These are phyloP conservation scores for Elsinoe ampelina DNA, from an alignment of 2,329 filamentous ascomycete species.

Conservation along the genomic window DNA sequence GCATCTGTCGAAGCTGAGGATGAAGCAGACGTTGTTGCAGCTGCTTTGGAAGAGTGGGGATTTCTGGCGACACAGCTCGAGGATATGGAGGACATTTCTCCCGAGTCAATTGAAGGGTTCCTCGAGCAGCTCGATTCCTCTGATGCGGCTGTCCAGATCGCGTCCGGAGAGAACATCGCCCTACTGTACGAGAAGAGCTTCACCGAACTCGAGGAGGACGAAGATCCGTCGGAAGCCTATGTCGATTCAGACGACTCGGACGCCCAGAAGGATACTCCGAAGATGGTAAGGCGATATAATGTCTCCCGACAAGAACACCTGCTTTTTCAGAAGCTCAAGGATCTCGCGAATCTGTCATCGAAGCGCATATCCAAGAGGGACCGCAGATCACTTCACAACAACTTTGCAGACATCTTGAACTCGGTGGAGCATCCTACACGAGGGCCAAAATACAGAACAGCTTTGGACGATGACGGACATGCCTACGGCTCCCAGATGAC, in stretches of 20 bases:
- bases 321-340: constrained; percentile 49
- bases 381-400: constrained; percentile 55
- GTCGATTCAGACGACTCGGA: constrained; percentile 39
- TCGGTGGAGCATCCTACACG: constrained; percentile 57
- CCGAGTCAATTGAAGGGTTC: constrained; percentile 67
- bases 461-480: constrained; percentile 51
- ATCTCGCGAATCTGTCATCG: constrained; percentile 51
- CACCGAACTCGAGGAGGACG: constrained; percentile 48
- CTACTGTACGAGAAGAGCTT: constrained; percentile 69
- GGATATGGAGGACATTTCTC: constrained; percentile 61
- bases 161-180: constrained; percentile 71
- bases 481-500: constrained; percentile 54
- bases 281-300: constrained; percentile 55
- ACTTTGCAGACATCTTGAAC: constrained; percentile 56
- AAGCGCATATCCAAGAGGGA: constrained; percentile 58
- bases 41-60: constrained; percentile 69
- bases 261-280: constrained; percentile 36
- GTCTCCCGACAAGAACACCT: constrained; percentile 56
- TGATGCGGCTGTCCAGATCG: constrained; percentile 63
- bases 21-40: constrained; percentile 59
- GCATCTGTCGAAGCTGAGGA: constrained; percentile 62
- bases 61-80: constrained; percentile 70
- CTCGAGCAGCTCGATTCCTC: constrained; percentile 75
- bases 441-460: constrained; percentile 57
- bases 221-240: constrained; percentile 33